These are phyloP conservation scores for Nicotiana otophora DNA, from an alignment of 257 asterid species.

Conservation along the genomic window DNA sequence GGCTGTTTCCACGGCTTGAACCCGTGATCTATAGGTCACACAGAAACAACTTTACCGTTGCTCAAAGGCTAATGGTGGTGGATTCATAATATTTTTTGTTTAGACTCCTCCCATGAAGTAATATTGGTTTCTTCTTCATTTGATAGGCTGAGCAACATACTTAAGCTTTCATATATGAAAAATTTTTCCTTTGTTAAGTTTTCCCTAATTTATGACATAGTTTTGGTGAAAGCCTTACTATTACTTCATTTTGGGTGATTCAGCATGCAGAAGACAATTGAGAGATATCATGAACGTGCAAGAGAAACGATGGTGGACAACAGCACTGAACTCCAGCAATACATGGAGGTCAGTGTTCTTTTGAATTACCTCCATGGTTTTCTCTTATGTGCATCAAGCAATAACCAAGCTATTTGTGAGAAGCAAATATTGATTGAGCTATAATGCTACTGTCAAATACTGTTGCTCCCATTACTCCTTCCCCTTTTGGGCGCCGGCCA, in stretches of 20 bases:
- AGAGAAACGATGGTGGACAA: slow-evolving; percentile 21
- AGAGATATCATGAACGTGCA: slow-evolving; percentile 38
- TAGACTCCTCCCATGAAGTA: background rate
- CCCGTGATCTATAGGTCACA: too few species aligned
- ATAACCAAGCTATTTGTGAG: background rate
- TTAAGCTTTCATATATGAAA: background rate
- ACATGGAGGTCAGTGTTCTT: slow-evolving; percentile 37
- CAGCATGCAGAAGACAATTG: slow-evolving; percentile 49
- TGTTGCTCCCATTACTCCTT: background rate
- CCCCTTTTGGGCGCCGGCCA: background rate
- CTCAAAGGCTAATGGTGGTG: too few species aligned
- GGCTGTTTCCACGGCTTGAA: too few species aligned
- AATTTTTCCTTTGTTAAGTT: background rate
- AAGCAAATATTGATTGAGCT: background rate
- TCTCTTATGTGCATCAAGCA: background rate
- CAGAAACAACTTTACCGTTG: too few species aligned
- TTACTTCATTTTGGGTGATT: background rate
- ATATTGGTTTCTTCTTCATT: background rate
- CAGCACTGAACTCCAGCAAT: slow-evolving; percentile 23
- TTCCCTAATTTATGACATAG: background rate
- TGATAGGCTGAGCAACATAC: background rate
- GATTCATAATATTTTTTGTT: background rate
- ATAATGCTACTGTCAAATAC: background rate
- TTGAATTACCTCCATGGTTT: background rate
- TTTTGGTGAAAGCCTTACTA: background rate